Evolutionary conservation across 768 basidiomycete species (phyloP).

Genomic region (Amanita subjunquillea): DNA sequence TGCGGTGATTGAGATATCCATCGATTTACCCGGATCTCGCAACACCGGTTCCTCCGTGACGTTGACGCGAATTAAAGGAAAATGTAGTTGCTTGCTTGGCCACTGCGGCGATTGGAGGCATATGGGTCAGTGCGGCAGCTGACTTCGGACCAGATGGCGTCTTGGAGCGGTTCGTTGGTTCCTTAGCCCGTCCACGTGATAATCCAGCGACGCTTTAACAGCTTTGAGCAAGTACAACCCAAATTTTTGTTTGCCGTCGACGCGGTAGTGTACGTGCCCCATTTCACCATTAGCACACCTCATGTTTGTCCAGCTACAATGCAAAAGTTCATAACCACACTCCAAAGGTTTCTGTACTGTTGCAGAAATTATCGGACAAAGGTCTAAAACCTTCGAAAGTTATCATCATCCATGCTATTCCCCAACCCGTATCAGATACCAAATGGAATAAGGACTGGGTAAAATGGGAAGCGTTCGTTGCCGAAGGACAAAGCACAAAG

Average conservation of each 20-base stretch:
- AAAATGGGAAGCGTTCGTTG: constrained; percentile 44
- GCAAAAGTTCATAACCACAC: constrained; percentile 59
- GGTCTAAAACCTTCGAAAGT: constrained; percentile 32
- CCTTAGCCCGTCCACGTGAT: constrained; percentile 1
- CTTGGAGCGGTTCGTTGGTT: constrained; percentile 48
- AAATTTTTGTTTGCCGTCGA: constrained; percentile 66
- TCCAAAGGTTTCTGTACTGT: constrained; percentile 48
- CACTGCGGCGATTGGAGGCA: constrained; percentile 61
- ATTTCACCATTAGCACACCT: constrained; percentile 1
- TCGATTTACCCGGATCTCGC: not conserved
- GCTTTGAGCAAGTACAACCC: constrained; percentile 73
- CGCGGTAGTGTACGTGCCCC: constrained; percentile 46
- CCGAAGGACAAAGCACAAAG: constrained; percentile 30
- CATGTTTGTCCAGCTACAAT: constrained; percentile 44
- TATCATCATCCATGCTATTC: constrained; percentile 44
- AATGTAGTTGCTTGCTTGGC: constrained; percentile 61
- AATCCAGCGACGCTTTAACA: constrained; percentile 13
- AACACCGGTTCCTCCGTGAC: not conserved
- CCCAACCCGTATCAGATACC: constrained; percentile 19
- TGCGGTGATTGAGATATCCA: not conserved
- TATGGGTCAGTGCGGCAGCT: constrained; percentile 76
- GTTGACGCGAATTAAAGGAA: constrained; percentile 34
- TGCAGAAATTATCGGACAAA: constrained; percentile 36
- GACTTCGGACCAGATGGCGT: constrained; percentile 79
- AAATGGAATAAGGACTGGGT: constrained; percentile 40